These are phyloP conservation scores for Glaciozyma antarctica DNA, from an alignment of 768 basidiomycete species.

Conservation along the genomic window DNA sequence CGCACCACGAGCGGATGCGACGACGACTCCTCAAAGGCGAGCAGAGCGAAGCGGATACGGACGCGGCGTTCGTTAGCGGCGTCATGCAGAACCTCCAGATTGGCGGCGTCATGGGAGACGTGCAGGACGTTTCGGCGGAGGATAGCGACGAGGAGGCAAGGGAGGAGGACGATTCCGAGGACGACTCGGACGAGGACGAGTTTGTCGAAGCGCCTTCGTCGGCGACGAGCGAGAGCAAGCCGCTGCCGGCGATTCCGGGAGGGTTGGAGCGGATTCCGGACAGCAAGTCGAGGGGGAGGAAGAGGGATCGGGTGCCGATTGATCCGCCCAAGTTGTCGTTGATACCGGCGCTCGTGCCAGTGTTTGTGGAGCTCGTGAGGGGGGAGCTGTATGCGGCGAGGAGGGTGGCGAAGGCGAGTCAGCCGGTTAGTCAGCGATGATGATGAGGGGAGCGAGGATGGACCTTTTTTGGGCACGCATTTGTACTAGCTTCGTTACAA, in stretches of 20 bases:
- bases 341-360: constrained; percentile 70
- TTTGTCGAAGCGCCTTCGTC: constrained; percentile 8
- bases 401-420: neutral
- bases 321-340: constrained; percentile 67
- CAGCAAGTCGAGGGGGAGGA: constrained; percentile 35
- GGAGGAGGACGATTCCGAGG: constrained; percentile 36
- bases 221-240: constrained; percentile 39
- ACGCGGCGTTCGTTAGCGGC: constrained; percentile 70
- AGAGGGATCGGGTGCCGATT: constrained; percentile 45
- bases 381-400: neutral
- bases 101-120: constrained; percentile 67
- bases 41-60: constrained; percentile 54
- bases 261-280: constrained; percentile 21
- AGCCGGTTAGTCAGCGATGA: neutral
- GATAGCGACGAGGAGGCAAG: constrained; percentile 41
- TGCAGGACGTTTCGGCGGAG: constrained; percentile 68
- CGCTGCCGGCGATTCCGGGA: constrained; percentile 37
- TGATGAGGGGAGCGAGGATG: too few relatives aligned
- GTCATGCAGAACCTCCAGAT: constrained; percentile 75
- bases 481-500: too few relatives aligned
- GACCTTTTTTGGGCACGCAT: too few relatives aligned
- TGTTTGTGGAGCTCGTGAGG: constrained; percentile 82
- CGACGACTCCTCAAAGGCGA: constrained; percentile 60
- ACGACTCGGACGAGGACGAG: constrained; percentile 43
- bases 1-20: constrained; percentile 85